Percentiles rank a stretch among this genome's conserved stretches.
These are phyloP conservation scores for Claviceps lovelessii DNA, from an alignment of 2,329 filamentous ascomycete species.

Conservation along the genomic window DNA sequence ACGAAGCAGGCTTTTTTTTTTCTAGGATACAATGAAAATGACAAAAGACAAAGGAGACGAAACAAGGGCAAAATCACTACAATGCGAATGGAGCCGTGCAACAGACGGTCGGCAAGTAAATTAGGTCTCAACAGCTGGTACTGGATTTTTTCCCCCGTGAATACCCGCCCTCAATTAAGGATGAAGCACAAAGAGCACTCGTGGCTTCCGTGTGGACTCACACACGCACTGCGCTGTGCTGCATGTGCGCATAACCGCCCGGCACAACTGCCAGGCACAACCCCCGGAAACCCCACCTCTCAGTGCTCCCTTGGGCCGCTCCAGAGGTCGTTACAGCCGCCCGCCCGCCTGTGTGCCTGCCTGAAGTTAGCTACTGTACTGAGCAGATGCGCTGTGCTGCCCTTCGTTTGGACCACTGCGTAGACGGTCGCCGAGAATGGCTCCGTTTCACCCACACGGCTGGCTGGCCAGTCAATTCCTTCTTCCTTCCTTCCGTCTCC, in stretches of 20 bases:
- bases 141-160: not conserved
- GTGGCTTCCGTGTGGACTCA: too few relatives aligned
- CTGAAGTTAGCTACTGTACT: not conserved
- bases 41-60: too few relatives aligned
- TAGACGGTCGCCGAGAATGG: conserved; percentile 2
- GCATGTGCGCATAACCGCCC: too few relatives aligned
- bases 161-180: not conserved
- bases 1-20: too few relatives aligned
- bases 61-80: too few relatives aligned
- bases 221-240: too few relatives aligned
- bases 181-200: too few relatives aligned
- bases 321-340: not conserved
- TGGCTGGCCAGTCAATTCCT: not conserved
- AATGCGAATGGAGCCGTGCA: too few relatives aligned
- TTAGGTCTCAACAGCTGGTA: too few relatives aligned
- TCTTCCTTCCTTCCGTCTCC: not conserved
- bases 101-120: not conserved
- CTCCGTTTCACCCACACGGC: conserved; percentile 4
- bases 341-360: not conserved
- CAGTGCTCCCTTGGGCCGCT: not conserved
- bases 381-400: not conserved
- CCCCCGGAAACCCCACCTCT: too few relatives aligned
- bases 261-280: too few relatives aligned
- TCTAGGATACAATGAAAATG: too few relatives aligned
- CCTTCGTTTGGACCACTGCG: not conserved